phyloP scores from a whole-genome alignment of 2,329 filamentous ascomycete genomes.

The Coniochaeta sp. region DNA sequence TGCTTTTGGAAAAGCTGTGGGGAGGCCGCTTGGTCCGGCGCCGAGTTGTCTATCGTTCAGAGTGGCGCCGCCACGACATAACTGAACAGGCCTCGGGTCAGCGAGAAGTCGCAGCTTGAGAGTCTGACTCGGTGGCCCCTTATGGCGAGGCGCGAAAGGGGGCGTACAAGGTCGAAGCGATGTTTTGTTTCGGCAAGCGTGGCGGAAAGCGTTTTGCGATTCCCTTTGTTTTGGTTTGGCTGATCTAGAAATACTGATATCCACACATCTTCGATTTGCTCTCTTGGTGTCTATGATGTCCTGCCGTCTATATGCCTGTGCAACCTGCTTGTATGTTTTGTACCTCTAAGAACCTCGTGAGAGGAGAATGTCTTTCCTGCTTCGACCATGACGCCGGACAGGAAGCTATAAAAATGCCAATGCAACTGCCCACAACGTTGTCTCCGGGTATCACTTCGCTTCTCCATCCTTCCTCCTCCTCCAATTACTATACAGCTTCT shows the following conservation, averaged over 20 bases:
- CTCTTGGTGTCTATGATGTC: not conserved
- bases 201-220: not conserved
- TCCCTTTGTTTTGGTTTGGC: not conserved
- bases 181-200: not conserved
- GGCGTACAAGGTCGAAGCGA: not conserved
- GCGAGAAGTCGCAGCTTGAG: not conserved
- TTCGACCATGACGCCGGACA: not conserved
- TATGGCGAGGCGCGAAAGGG: not conserved
- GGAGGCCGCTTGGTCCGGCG: not conserved
- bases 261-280: not conserved
- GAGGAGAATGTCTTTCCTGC: not conserved
- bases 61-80: not conserved
- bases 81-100: not conserved
- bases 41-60: not conserved
- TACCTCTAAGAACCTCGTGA: not conserved
- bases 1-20: not conserved
- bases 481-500: constrained; percentile 36
- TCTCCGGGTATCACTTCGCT: not conserved
- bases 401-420: not conserved
- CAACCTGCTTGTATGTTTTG: not conserved
- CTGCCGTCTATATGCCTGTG: not conserved
- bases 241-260: constrained; percentile 2
- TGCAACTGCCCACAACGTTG: not conserved
- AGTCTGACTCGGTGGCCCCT: not conserved
- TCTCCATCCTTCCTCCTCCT: not conserved